A percentile compares a stretch with the other conserved stretches of the same genome.
These are phyloP conservation scores for Selaginella tamariscina DNA, from an alignment of 75 land plant genomes.

Conservation along the genomic window DNA sequence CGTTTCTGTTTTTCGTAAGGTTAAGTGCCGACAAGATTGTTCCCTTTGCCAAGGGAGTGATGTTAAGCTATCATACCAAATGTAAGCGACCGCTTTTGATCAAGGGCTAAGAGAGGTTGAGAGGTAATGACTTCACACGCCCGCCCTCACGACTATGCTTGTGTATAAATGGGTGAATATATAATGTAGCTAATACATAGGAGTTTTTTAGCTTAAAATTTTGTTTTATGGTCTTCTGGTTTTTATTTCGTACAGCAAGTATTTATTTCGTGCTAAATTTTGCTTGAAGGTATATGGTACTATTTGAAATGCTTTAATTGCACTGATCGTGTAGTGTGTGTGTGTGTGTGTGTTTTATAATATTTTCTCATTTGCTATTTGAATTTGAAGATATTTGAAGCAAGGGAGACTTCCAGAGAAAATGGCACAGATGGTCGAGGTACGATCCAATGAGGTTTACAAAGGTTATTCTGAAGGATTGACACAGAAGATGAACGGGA, in stretches of 20 bases:
- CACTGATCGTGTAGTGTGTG: too few relatives aligned
- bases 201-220: too few relatives aligned
- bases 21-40: slow-evolving; percentile 47
- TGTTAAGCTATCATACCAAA: slow-evolving; percentile 50
- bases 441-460: slow-evolving; percentile 17
- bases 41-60: slow-evolving; percentile 63
- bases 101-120: slow-evolving; percentile 65
- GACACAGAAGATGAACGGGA: slow-evolving; percentile 26
- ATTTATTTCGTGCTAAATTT: too few relatives aligned
- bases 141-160: too few relatives aligned
- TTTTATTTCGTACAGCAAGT: too few relatives aligned
- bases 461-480: slow-evolving; percentile 31
- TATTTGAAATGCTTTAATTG: too few relatives aligned
- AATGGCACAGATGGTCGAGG: slow-evolving; percentile 44
- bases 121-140: too few relatives aligned
- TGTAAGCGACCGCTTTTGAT: slow-evolving; percentile 53
- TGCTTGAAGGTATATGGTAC: too few relatives aligned
- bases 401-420: slow-evolving; percentile 56
- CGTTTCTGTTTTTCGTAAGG: slow-evolving; percentile 26
- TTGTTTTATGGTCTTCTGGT: too few relatives aligned
- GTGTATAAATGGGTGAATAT: too few relatives aligned
- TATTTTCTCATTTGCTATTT: neutral
- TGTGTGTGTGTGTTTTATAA: neutral
- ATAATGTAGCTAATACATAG: too few relatives aligned
- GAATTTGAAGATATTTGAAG: slow-evolving; percentile 52